Base-by-base conservation (phyloP, 768 basidiomycete species). In the Boletus rufocinnamomeus region DNA sequence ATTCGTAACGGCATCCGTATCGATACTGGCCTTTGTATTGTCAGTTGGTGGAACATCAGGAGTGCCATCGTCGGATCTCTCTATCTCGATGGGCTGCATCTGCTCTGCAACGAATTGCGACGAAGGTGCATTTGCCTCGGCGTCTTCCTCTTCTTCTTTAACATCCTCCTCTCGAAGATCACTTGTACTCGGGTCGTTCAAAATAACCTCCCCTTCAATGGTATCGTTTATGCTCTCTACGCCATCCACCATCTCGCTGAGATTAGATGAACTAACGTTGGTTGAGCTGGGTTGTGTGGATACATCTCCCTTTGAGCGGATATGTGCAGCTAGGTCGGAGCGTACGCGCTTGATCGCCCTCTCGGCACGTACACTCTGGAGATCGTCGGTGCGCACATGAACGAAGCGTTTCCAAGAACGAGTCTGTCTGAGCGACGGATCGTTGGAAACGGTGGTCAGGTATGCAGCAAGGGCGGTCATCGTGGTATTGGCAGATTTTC, bases 401-500 rank as follows among this genome's bases (percentile, higher is more conserved):
- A 95, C 88, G 65, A 96, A 96, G 17, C 88, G 84, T 68, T 88
- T 89, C 93, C 93, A 96, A 2, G 84, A 77, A 45, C 86, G 82
- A 21, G 85, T 77, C 54, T 82, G 80, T 37, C 90, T 84, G 43
- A 95, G 70, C 4, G 76, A 69, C 5, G 81, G 74, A 44, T 85
- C 81, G 62, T 91, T 92, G 54, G 93, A 85, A 35, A 94, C 70
- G 2, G 84, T 82, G 4, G 92, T 93, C 58, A 96, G 79, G 72
- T 93, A 92, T 21, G 88, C 80, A 6, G 91, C 90, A 50, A 95
- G 82, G 11, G 80, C 82, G 14, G 86, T 85, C 69, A 85, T 83
- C 44, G 79, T 82, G 34, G 79, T 80, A 25, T 84, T 81, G 32
- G 77, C 76, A 1, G 61, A 27, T 52, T 69, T 66, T 46, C 59